phyloP scores from a whole-genome alignment of 116 monocot genomes.

The Trichopus zeylanicus region DNA sequence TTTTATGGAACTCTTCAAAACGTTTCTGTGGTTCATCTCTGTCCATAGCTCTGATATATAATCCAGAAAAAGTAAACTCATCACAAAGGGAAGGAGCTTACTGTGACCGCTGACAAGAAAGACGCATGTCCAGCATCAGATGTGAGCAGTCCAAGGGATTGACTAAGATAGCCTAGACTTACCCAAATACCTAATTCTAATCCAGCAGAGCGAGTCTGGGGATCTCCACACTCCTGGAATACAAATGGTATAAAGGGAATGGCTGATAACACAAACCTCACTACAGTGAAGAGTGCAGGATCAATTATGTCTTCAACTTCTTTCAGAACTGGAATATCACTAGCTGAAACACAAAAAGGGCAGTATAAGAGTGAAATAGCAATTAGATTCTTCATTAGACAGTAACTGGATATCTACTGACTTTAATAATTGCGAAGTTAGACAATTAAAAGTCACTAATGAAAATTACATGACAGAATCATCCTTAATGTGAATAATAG shows the following conservation, averaged over 20 bases:
- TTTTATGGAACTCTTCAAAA: constrained; percentile 4
- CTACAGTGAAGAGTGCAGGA: constrained; percentile 74
- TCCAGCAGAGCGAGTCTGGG: constrained; percentile 36
- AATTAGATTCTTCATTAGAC: no score
- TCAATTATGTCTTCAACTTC: constrained; percentile 66
- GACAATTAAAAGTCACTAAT: no score
- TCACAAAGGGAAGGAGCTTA: constrained; percentile 19
- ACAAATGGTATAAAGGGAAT: constrained; percentile 72
- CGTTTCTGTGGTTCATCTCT: background rate
- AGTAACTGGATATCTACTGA: no score
- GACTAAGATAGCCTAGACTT: constrained; percentile 58
- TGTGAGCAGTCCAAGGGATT: constrained; percentile 72
- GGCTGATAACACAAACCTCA: constrained; percentile 58
- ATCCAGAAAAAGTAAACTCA: no score
- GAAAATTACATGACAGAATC: no score
- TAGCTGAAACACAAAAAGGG: constrained; percentile 44
- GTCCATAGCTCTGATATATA: background rate
- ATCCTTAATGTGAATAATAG: no score
- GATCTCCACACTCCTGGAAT: constrained; percentile 24
- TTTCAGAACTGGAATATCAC: constrained; percentile 76
- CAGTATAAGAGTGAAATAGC: no score
- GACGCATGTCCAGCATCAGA: constrained; percentile 87
- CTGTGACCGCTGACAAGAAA: constrained; percentile 71
- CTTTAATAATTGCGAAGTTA: no score
- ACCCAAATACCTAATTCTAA: constrained; percentile 82